A percentile compares a stretch with the other conserved stretches of the same genome.
Evolutionary conservation across 225 moss, liverwort and hornwort species (phyloP).

Genomic region (Polytrichum commune): DNA sequence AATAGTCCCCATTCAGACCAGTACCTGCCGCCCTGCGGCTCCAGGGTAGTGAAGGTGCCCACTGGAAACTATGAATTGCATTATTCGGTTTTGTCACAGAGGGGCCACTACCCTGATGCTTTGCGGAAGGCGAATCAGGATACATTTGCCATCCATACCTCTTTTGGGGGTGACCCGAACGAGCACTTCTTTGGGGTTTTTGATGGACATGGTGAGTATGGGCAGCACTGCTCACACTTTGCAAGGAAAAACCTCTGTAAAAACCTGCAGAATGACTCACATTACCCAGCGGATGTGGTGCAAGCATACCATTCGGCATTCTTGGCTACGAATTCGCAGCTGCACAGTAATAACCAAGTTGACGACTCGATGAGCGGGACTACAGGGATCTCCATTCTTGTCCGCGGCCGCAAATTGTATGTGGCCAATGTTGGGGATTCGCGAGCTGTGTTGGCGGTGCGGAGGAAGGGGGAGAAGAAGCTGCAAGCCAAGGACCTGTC

Average conservation of each 20-base stretch:
- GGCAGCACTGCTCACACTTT: constrained; percentile 88
- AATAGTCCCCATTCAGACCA: constrained; percentile 45
- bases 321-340: constrained; percentile 77
- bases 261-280: constrained; percentile 74
- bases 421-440: constrained; percentile 99
- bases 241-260: constrained; percentile 75
- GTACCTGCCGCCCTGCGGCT: constrained; percentile 64
- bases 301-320: constrained; percentile 88
- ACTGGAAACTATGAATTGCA: constrained; percentile 70
- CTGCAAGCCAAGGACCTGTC: constrained; percentile 81
- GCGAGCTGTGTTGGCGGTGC: constrained; percentile 81
- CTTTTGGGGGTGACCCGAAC: constrained; percentile 73
- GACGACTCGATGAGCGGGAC: constrained; percentile 99
- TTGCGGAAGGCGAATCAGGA: constrained; percentile 95
- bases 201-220: constrained; percentile 94
- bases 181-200: constrained; percentile 95
- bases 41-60: constrained; percentile 69
- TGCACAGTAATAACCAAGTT: constrained; percentile 74
- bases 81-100: constrained; percentile 77
- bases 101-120: constrained; percentile 94
- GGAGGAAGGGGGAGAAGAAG: constrained; percentile 65
- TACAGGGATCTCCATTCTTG: constrained; percentile 82
- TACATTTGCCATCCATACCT: constrained; percentile 72
- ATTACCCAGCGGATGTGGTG: constrained; percentile 81
- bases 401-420: constrained; percentile 78